Base-by-base conservation (phyloP, 345 rosid genomes). In the Eucalyptus microcorys region DNA sequence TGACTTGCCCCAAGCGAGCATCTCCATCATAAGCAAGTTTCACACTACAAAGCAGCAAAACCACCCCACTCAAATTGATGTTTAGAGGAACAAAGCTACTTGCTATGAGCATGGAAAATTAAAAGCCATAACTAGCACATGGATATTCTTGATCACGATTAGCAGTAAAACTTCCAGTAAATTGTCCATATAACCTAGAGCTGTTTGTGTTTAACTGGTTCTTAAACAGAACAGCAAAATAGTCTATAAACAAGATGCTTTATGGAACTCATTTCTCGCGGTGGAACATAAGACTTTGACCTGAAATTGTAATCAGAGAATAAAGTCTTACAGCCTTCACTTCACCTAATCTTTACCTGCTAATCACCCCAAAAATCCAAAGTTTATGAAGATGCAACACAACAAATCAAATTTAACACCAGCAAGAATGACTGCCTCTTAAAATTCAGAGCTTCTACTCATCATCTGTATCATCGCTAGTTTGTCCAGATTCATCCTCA, bases 401-500 rank as follows among this genome's bases (percentile, higher is more conserved):
- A 3, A 32, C 19, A 43, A 27, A 19, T 30, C n/a, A 52, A 30
- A 87, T 53, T 57, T 26, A 52, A 87, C 71, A 57, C 37, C 71
- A 34, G 81, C 43, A 71, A 40, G 83, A 76, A 40, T 76, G 30
- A 40, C 83, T 6, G 40, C 30, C 47, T 21, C 47, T 40, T 40
- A 40, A 40, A 59, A 40, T 49, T n/a, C 14, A 87, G 48, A 40
- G 49, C 83, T 22, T n/a, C 76, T 47, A 86, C 22, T 64, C 57
- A 32, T 85, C 81, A 47, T 90, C 89, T 86, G 93, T 93, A 86
- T 91, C 95, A 79, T 96, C 96, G 32, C 98, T 96, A 89, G 97
- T 95, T 89, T 95, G 88, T 87, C 95, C 94, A 13, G 99, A 97
- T 87, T 96, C 98, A 86, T 93, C 94, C 86, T 95, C 95, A 50